Evolutionary conservation across 1,139 yeast species (phyloP), one percentile per base, ranked within the genome.

Genomic region (Lodderomyces parapsilosis): DNA sequence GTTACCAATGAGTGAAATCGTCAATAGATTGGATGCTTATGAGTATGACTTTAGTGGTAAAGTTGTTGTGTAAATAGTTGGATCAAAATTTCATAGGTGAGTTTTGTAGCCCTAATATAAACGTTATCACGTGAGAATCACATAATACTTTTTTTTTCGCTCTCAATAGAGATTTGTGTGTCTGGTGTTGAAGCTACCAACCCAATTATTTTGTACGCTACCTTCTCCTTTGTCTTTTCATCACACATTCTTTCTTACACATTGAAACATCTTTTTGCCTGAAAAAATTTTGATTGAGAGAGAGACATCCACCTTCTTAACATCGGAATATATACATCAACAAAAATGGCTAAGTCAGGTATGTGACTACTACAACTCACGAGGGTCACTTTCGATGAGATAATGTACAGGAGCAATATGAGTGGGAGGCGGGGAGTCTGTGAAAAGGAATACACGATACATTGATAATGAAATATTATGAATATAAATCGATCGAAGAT

Each of bases 331-430:
- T 33, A 42, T 38, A 36, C 39, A 50, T 47, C 43, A 50, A 49
- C 46, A 27, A 27, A 27, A 27, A 78, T 78, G 83, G 81, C 80
- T 73, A 77, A 74, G 72, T 74, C 82, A 65, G 83, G 83, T 78
- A 77, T 74, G 83, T 78, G 53, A 45, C 23, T 20, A 20, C 23
- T 20, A 24, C 27, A 9, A 6, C 10, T 9, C 6, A 24, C 11
- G 27, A 24, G 27, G 10, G n/a, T 11, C 11, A 24, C 27, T 24
- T 4, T 24, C 10, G 27, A 24, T 4, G 27, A 8, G 27, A 11
- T 11, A 24, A 24, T 24, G n/a, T n/a, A n/a, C n/a, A n/a, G n/a
- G n/a, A n/a, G n/a, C n/a, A n/a, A n/a, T n/a, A n/a, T n/a, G n/a
- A n/a, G n/a, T n/a, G n/a, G n/a, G n/a, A n/a, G n/a, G n/a, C n/a